phyloP scores from a whole-genome alignment of 192 early-diverging fungal genomes.

The Backusella liffmaniae region DNA sequence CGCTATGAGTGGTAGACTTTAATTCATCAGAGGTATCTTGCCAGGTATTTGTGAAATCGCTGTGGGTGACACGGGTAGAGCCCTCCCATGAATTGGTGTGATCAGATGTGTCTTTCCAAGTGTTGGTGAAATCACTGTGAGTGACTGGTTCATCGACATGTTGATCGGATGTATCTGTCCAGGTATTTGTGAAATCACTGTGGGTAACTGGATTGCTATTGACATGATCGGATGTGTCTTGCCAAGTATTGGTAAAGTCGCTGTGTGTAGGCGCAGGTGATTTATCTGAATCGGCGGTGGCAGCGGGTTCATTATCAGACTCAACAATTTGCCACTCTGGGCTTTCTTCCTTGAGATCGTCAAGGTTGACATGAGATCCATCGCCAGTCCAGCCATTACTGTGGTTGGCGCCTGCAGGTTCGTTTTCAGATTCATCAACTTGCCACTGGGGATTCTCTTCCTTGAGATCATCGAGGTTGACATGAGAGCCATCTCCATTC shows the following conservation, averaged over 20 bases:
- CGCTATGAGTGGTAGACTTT: not conserved
- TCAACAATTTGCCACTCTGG: not conserved
- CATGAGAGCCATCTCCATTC: not conserved
- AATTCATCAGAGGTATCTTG: not conserved
- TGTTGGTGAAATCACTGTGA: not conserved
- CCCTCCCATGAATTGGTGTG: too few relatives aligned
- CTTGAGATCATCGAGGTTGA: not conserved
- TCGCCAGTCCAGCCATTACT: not conserved
- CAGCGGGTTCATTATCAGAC: not conserved
- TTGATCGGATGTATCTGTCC: not conserved
- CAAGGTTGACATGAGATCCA: not conserved
- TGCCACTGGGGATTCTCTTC: not conserved
- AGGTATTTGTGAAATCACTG: not conserved
- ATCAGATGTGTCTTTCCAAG: not conserved
- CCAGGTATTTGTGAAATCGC: not conserved
- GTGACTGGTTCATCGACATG: not conserved
- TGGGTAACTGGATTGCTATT: not conserved
- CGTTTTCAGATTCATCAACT: not conserved
- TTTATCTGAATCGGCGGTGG: not conserved
- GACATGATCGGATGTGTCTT: not conserved
- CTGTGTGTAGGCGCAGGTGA: not conserved
- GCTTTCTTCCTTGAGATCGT: not conserved
- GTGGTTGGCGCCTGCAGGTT: not conserved
- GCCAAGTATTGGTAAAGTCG: not conserved
- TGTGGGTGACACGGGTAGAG: not conserved